These are phyloP conservation scores for Emericellopsis atlantica DNA, from an alignment of 2,329 filamentous ascomycete genomes.

Conservation along the genomic window DNA sequence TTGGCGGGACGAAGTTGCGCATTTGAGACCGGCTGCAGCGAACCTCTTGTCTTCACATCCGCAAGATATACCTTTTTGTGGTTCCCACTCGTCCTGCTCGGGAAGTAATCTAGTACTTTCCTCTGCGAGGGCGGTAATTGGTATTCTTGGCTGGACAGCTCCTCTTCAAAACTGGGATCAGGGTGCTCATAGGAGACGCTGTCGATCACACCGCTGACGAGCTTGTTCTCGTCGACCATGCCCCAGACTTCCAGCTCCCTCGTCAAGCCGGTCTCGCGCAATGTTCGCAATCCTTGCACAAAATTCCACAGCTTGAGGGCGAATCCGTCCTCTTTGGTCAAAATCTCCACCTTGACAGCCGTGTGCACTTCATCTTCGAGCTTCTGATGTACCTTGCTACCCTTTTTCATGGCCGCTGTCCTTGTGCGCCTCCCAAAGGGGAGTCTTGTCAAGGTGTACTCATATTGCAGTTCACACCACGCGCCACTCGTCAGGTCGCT, in stretches of 20 bases:
- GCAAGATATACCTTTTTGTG: constrained; percentile 51
- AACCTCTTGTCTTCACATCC: constrained; percentile 77
- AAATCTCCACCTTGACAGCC: constrained; percentile 58
- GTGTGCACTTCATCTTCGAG: constrained; percentile 80
- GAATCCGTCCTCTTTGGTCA: constrained; percentile 69
- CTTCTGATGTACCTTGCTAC: constrained; percentile 65
- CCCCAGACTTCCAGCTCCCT: constrained; percentile 81
- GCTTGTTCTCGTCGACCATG: constrained; percentile 55
- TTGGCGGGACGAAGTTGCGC: constrained; percentile 63
- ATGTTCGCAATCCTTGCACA: constrained; percentile 67
- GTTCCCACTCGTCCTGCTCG: constrained; percentile 7
- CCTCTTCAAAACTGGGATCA: constrained; percentile 54
- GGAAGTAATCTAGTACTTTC: constrained; percentile 27
- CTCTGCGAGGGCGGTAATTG: constrained; percentile 17
- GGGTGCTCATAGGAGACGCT: constrained; percentile 69
- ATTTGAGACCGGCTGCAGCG: constrained; percentile 49
- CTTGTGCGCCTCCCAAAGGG: constrained; percentile 59
- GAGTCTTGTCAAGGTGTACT: constrained; percentile 66
- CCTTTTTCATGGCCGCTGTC: constrained; percentile 75
- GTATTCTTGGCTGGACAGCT: constrained; percentile 26
- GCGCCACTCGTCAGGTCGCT: constrained; percentile 79
- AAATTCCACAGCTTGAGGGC: constrained; percentile 83
- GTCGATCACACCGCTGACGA: constrained; percentile 86
- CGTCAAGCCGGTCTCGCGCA: constrained; percentile 59
- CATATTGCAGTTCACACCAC: constrained; percentile 95